A percentile compares a stretch with the other conserved stretches of the same genome.
phyloP scores from a whole-genome alignment of 208 protist genomes.

The Trypanosoma congolense region DNA sequence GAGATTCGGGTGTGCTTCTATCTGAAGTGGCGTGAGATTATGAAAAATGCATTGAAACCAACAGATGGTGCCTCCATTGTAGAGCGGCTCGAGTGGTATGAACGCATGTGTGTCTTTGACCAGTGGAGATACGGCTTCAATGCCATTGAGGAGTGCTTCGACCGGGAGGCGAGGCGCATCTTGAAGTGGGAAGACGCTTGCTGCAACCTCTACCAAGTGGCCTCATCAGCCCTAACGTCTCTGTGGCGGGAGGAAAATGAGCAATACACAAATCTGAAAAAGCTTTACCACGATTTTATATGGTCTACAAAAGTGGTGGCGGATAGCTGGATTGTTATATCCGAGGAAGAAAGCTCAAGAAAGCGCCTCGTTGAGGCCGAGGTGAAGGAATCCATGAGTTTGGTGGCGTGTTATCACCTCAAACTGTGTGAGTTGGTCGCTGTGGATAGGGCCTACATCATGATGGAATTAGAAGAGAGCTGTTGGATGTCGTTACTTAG shows the following conservation, averaged over 20 bases:
- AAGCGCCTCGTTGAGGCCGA: conserved; percentile 23
- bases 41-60: conserved; percentile 26
- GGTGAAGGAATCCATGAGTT: conserved; percentile 2
- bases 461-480: conserved; percentile 18
- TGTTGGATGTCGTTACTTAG: conserved; percentile 4
- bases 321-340: conserved; percentile 8
- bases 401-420: not conserved
- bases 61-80: conserved; percentile 31
- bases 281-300: conserved; percentile 22
- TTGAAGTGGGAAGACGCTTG: conserved; percentile 11
- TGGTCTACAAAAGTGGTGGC: conserved; percentile 18
- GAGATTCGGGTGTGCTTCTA: conserved; percentile 32
- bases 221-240: conserved; percentile 23
- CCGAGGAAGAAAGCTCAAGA: conserved; percentile 22
- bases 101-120: conserved; percentile 47
- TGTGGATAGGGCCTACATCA: not conserved
- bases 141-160: conserved; percentile 19
- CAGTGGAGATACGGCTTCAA: conserved; percentile 41
- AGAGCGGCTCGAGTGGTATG: conserved; percentile 48
- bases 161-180: conserved; percentile 8
- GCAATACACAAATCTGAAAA: conserved; percentile 24
- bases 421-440: not conserved
- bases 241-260: conserved; percentile 40
- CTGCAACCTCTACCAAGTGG: conserved; percentile 29
- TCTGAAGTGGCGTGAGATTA: conserved; percentile 47